Evolutionary conservation across 2,329 filamentous ascomycete species (phyloP).

Genomic region (Pezicula neosporulosa): DNA sequence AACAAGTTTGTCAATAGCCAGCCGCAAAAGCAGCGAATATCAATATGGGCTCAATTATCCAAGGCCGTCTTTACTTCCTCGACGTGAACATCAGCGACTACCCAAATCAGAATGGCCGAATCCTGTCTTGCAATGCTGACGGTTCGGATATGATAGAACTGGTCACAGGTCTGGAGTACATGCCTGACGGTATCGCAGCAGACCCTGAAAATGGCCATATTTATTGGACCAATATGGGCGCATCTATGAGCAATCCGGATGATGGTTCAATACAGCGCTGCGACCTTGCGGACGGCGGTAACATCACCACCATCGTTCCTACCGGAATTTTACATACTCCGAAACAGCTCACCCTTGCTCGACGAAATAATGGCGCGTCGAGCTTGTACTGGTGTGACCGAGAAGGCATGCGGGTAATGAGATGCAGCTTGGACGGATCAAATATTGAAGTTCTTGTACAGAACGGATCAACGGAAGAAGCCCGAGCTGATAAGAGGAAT

Average conservation of each 20-base stretch:
- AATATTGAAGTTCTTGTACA: slow-evolving; percentile 30
- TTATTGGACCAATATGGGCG: slow-evolving; percentile 50
- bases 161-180: slow-evolving; percentile 11
- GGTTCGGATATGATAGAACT: slow-evolving; percentile 8
- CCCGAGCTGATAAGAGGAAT: slow-evolving; percentile 15
- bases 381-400: slow-evolving; percentile 40
- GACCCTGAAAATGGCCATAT: slow-evolving; percentile 31
- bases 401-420: slow-evolving; percentile 38
- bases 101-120: slow-evolving; percentile 10
- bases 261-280: slow-evolving; percentile 20
- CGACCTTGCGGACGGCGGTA: slow-evolving; percentile 40
- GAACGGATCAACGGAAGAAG: slow-evolving; percentile 11
- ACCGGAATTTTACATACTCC: slow-evolving; percentile 45
- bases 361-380: slow-evolving; percentile 3
- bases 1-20: no score
- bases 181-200: slow-evolving; percentile 43
- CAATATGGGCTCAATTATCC: neutral
- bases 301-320: slow-evolving; percentile 39
- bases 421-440: slow-evolving; percentile 37
- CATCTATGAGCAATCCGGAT: slow-evolving; percentile 16
- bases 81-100: slow-evolving; percentile 11
- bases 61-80: slow-evolving; percentile 11
- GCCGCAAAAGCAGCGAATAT: neutral
- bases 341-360: slow-evolving; percentile 34
- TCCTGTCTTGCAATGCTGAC: slow-evolving; percentile 8